Percentiles rank a stretch among this genome's conserved stretches.
phyloP scores from a whole-genome alignment of 83 land plant genomes.

The Isoetes engelmannii region DNA sequence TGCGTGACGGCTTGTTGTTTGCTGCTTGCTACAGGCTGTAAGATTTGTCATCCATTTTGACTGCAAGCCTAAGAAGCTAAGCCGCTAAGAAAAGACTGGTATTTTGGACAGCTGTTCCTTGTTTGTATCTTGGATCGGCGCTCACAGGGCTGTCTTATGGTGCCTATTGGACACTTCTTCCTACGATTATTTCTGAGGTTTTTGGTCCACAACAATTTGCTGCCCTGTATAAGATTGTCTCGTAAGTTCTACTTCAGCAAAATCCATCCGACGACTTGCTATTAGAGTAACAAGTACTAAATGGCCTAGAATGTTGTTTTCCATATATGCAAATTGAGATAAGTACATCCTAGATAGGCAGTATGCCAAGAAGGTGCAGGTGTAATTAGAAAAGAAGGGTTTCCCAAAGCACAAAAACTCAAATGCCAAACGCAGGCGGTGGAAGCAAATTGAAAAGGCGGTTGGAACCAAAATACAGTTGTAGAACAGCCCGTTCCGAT shows the following conservation, averaged over 20 bases:
- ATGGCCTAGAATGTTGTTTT: background rate
- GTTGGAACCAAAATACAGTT: too few species aligned
- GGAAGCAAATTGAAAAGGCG: too few species aligned
- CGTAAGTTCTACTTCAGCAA: background rate
- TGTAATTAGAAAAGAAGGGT: too few species aligned
- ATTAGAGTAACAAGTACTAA: background rate
- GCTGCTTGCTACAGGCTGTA: slow-evolving; percentile 9
- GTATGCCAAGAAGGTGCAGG: too few species aligned
- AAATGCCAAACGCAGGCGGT: too few species aligned
- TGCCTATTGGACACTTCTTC: slow-evolving; percentile 1
- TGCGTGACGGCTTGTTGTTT: background rate
- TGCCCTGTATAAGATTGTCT: slow-evolving; percentile 4
- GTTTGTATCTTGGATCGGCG: background rate
- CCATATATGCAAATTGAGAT: background rate
- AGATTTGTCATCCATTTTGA: background rate
- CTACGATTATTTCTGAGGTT: slow-evolving; percentile 1
- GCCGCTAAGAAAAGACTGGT: background rate
- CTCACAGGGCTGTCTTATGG: slow-evolving; percentile 6
- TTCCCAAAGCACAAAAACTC: too few species aligned
- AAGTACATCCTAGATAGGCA: too few species aligned
- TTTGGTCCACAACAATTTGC: slow-evolving; percentile 2
- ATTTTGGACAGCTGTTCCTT: background rate
- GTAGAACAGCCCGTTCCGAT: too few species aligned
- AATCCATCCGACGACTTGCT: background rate
- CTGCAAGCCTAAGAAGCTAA: background rate